Evolutionary conservation across 2,329 filamentous ascomycete species (phyloP).

Genomic region (Sporothrix protearum): DNA sequence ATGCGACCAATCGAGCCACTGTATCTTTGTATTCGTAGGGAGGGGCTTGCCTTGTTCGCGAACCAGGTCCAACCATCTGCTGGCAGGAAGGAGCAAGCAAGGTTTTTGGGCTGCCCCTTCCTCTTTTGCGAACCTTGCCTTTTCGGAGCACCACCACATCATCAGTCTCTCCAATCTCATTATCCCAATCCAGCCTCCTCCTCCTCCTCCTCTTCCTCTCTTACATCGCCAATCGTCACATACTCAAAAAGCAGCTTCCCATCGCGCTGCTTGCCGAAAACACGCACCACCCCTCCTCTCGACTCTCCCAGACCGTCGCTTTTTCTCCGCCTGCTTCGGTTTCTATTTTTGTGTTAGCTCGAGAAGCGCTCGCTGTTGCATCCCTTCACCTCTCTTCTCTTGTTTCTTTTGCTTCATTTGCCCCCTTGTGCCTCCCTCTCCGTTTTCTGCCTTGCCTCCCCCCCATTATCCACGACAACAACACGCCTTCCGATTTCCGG

Average conservation of each 20-base stretch:
- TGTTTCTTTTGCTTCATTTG: constrained; percentile 5
- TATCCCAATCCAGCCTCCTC: constrained; percentile 2
- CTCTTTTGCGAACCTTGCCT: constrained; percentile 12
- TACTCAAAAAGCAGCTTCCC: not conserved
- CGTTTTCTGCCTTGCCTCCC: not conserved
- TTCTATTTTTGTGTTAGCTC: constrained; percentile 24
- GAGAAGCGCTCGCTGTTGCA: not conserved
- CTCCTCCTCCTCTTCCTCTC: not conserved
- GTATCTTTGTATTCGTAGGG: not conserved
- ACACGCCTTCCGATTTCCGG: constrained; percentile 6
- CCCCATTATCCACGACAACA: constrained; percentile 12
- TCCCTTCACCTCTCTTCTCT: not conserved
- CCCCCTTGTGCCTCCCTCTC: not conserved
- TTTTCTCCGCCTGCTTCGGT: constrained; percentile 22
- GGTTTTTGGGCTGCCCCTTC: constrained; percentile 14
- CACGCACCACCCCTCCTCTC: not conserved
- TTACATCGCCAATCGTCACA: constrained; percentile 12
- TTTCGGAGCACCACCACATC: constrained; percentile 14
- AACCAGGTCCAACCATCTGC: not conserved
- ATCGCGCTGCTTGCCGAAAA: not conserved
- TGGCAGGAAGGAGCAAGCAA: not conserved
- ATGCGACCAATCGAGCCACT: no score
- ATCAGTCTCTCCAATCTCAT: not conserved
- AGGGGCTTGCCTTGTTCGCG: not conserved
- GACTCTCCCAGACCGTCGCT: constrained; percentile 3